Evolutionary conservation across 1,139 yeast species (phyloP), one percentile per base, ranked within the genome.

Genomic region (Geotrichum australiense): DNA sequence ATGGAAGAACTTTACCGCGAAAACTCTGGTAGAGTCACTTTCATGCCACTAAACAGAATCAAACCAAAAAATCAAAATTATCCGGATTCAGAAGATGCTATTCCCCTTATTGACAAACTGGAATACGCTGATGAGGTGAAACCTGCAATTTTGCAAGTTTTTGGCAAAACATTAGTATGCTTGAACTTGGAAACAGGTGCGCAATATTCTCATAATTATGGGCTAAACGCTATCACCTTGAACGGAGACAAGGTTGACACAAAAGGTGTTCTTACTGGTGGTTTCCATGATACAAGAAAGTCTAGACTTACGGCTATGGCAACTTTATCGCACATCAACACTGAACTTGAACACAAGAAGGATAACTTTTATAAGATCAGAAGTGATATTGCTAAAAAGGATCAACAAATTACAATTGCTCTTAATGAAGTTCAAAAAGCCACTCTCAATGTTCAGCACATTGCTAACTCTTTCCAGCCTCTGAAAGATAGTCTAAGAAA

Each of bases 221-320:
- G 76, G 31, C 64, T 89, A 27, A 80, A 75, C 51, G 86, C 95
- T 1, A 82, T 91, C 23, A 91, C 98, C 0, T 66, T 91, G 25
- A 94, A 85, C 61, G 98, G 98, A 50, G 97, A 91, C 58, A 70
- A 85, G 51, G 86, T 86, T 35, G 94, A 86, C 53, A 76, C 74
- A 39, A 76, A 70, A 50, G 98, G 98, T 60, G 83, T 81, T 2
- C 63, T 91, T 42, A 79, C 87, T 14, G 98, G 98, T 63, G 98
- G 98, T 40, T 87, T 74, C 56, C 73, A 84, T 52, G 94, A 86
- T 55, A 73, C 71, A 49, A 73, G 76, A 51, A 67, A 66, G 35
- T 80, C 89, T 0, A 70, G 93, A 50, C 63, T 89, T 37, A 94
- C 85, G 52, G 78, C 83, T 2, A 68, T 85, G 53, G 75, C 75